These are phyloP conservation scores for Rheum nobile DNA, from an alignment of 148 eudicot genomes.

Conservation along the genomic window DNA sequence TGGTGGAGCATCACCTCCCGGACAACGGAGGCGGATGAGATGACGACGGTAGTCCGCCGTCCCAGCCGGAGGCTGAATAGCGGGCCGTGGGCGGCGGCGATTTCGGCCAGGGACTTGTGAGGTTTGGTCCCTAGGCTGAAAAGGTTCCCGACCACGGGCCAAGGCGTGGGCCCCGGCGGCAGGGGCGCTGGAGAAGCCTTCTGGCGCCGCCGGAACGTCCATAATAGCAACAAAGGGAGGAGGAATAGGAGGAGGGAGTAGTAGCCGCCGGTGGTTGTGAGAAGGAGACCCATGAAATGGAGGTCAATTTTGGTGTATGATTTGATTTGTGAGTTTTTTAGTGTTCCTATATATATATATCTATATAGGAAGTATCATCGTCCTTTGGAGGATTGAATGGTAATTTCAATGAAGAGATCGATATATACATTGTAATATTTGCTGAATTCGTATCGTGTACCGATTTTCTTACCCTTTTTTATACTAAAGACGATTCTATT, in stretches of 20 bases:
- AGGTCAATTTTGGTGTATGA: too few relatives aligned
- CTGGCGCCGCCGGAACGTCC: neutral
- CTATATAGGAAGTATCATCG: too few relatives aligned
- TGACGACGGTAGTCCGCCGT: slow-evolving; percentile 24
- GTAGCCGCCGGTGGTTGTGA: neutral
- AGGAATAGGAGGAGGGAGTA: neutral
- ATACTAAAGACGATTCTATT: too few relatives aligned
- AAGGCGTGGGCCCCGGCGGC: slow-evolving; percentile 17
- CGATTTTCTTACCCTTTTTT: too few relatives aligned
- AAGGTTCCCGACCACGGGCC: slow-evolving; percentile 47
- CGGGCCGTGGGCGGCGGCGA: slow-evolving; percentile 36
- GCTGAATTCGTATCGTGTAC: too few relatives aligned
- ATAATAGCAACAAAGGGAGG: neutral
- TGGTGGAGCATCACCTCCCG: slow-evolving; percentile 45
- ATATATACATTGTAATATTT: too few relatives aligned
- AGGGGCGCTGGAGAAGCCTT: neutral
- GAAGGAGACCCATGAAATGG: too few relatives aligned
- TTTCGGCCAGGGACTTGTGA: slow-evolving; percentile 34
- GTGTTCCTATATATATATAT: too few relatives aligned
- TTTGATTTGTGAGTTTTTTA: too few relatives aligned
- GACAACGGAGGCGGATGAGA: slow-evolving; percentile 32
- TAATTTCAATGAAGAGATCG: too few relatives aligned
- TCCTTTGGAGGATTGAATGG: too few relatives aligned
- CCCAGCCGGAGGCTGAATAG: slow-evolving; percentile 38
- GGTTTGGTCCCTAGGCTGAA: slow-evolving; percentile 37